Percentiles rank a stretch among this genome's conserved stretches.
Conservation (phyloP, 306 rosid species). For the Ziziphus jujuba region DNA sequence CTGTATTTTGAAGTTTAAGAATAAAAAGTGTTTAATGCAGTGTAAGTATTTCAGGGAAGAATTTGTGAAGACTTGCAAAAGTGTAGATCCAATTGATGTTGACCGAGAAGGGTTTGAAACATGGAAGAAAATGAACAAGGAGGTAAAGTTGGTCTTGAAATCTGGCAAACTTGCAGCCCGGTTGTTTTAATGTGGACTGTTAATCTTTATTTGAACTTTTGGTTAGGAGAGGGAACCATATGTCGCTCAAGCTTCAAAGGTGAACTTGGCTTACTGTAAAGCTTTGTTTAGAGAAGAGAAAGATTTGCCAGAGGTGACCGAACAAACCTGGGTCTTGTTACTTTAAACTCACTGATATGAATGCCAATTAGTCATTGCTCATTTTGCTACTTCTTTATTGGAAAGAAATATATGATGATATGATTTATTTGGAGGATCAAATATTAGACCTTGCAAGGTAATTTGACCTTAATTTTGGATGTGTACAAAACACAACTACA, state of each 20-base stretch:
- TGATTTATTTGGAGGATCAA: too few species aligned
- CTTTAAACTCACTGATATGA: not conserved
- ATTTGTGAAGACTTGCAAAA: conserved; percentile 23
- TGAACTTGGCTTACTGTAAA: conserved; percentile 32
- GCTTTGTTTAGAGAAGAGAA: conserved; percentile 40
- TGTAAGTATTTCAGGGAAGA: conserved; percentile 38
- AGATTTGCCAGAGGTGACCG: conserved; percentile 38
- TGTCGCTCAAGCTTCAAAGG: conserved; percentile 31
- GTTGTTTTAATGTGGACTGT: not conserved
- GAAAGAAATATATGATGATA: too few species aligned
- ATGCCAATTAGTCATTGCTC: too few species aligned
- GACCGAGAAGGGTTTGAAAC: conserved; percentile 50
- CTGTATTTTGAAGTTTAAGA: not conserved
- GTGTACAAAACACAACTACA: too few species aligned
- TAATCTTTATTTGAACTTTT: conserved; percentile 10
- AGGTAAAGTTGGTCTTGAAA: conserved; percentile 32
- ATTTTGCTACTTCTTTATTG: too few species aligned
- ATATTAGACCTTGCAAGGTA: too few species aligned
- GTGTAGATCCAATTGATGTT: conserved; percentile 21
- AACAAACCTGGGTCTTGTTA: not conserved
- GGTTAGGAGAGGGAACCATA: conserved; percentile 52
- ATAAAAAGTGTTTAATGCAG: conserved; percentile 4
- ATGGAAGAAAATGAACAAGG: conserved; percentile 53
- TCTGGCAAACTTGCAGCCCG: not conserved
- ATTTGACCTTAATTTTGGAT: too few species aligned